Evolutionary conservation across 169 alveolate species (phyloP), one percentile per base, ranked within the genome.

Genomic region (Eimeria brunetti): DNA sequence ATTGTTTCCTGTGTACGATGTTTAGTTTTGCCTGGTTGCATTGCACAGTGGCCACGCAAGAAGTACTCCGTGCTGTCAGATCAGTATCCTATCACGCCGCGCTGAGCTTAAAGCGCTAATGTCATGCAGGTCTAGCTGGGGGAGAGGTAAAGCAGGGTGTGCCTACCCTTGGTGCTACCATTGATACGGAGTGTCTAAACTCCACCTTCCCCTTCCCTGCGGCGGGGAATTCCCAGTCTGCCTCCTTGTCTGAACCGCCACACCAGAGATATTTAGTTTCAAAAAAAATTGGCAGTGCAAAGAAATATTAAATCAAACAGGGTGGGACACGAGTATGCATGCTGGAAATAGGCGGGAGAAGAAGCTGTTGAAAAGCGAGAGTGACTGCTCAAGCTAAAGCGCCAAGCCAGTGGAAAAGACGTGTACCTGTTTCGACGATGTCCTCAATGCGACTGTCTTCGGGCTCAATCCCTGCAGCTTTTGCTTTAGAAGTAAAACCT

Each of bases 171-270:
- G 62, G 91, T 8, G 91, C 91, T 36, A 85, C 91, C 91, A 85
- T 85, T n/a, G 91, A 85, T 36, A 85, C 91, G 44, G 91, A 56
- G 30, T 67, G 85, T 24, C 85, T 41, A 56, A 92, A 92, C 67
- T 83, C 95, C 69, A 92, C 95, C 95, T 81, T 92, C n/a, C 95
- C 95, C 51, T 88, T 64, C 7, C 93, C 93, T 18, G 78, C 92
- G 20, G 95, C 49, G 27, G 91, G 95, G 76, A 88, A 53, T 11
- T 92, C 92, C 95, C 95, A 92, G 36, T 92, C 95, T 2, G 95
- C 95, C 30, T 92, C 95, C 46, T 81, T 92, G 20, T 92, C 95
- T 92, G 92, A 92, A 46, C 14, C 30, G 58, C 49, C 64, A 14
- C 78, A 75, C 67, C 38, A 64, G n/a, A n/a, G 36, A 33, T 51